These are phyloP conservation scores for Penicillium nordicum DNA, from an alignment of 2,329 filamentous ascomycete species.

Conservation along the genomic window DNA sequence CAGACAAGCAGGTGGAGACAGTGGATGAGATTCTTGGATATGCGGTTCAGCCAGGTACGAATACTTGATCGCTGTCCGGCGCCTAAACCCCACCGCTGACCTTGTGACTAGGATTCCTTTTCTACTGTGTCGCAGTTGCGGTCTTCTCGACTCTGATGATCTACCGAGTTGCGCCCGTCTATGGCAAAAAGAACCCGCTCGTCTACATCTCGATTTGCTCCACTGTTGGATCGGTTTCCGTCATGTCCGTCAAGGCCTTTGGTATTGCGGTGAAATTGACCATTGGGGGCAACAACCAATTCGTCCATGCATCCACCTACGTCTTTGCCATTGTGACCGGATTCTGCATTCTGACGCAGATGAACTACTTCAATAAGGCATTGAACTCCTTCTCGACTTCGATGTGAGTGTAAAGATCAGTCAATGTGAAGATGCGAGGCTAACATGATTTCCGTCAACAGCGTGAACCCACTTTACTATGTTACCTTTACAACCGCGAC, in stretches of 20 bases:
- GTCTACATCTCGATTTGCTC: slow-evolving; percentile 98
- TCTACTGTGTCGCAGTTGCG: slow-evolving; percentile 77
- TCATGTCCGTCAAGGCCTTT: slow-evolving; percentile 99
- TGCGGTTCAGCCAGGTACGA: slow-evolving; percentile 82
- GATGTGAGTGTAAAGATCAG: slow-evolving; percentile 62
- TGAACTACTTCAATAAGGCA: slow-evolving; percentile 99
- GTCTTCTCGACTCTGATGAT: slow-evolving; percentile 92
- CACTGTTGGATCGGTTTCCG: slow-evolving; percentile 91
- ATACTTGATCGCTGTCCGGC: background rate
- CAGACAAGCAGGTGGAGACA: slow-evolving; percentile 84
- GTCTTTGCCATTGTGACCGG: slow-evolving; percentile 91
- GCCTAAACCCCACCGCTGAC: background rate
- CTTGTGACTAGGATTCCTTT: slow-evolving; percentile 68
- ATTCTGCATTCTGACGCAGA: slow-evolving; percentile 95
- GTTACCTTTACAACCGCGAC: slow-evolving; percentile 96
- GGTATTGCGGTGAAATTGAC: slow-evolving; percentile 97
- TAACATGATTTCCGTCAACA: slow-evolving; percentile 36
- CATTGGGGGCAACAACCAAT: slow-evolving; percentile 89
- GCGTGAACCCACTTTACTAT: slow-evolving; percentile 94
- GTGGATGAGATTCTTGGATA: slow-evolving; percentile 89
- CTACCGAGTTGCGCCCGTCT: slow-evolving; percentile 81
- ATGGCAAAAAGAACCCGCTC: slow-evolving; percentile 93
- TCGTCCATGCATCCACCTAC: slow-evolving; percentile 90
- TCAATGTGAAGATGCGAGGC: background rate
- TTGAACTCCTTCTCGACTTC: slow-evolving; percentile 95